Evolutionary conservation across 805 yeast species (phyloP).

Genomic region (Zygosaccharomyces pseudorouxii): DNA sequence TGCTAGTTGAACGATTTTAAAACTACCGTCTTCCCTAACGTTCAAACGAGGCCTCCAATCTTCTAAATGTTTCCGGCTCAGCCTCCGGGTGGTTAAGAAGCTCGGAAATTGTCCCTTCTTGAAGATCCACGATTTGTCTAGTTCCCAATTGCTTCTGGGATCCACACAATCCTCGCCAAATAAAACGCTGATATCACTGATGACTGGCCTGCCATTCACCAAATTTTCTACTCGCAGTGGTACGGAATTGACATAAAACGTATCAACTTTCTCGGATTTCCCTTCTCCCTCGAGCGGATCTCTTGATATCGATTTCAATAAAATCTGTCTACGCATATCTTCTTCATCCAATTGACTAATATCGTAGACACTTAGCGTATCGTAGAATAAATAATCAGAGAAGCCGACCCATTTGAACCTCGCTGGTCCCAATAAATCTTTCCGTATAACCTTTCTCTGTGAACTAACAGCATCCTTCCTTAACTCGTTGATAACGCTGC

Average conservation of each 20-base stretch:
- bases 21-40: slow-evolving; percentile 43
- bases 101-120: slow-evolving; percentile 11
- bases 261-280: slow-evolving; percentile 3
- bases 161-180: slow-evolving; percentile 72
- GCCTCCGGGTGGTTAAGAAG: slow-evolving; percentile 11
- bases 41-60: slow-evolving; percentile 23
- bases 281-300: not conserved
- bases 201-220: slow-evolving; percentile 24
- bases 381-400: slow-evolving; percentile 24
- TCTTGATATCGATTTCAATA: slow-evolving; percentile 6
- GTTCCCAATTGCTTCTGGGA: slow-evolving; percentile 53
- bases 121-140: slow-evolving; percentile 19
- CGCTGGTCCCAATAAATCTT: slow-evolving; percentile 23
- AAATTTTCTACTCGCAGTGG: slow-evolving; percentile 1
- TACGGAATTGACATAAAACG: slow-evolving; percentile 3
- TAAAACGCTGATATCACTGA: slow-evolving; percentile 61
- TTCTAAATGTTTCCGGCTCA: slow-evolving; percentile 6
- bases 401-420: slow-evolving; percentile 22
- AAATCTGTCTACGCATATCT: not conserved
- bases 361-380: slow-evolving; percentile 9
- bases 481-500: slow-evolving; percentile 8
- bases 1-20: slow-evolving; percentile 83
- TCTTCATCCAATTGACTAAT: slow-evolving; percentile 3
- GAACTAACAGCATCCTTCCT: not conserved
- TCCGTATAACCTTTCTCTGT: slow-evolving; percentile 13